phyloP scores from a whole-genome alignment of 306 rosid species.

The Casuarina cunninghamiana region DNA sequence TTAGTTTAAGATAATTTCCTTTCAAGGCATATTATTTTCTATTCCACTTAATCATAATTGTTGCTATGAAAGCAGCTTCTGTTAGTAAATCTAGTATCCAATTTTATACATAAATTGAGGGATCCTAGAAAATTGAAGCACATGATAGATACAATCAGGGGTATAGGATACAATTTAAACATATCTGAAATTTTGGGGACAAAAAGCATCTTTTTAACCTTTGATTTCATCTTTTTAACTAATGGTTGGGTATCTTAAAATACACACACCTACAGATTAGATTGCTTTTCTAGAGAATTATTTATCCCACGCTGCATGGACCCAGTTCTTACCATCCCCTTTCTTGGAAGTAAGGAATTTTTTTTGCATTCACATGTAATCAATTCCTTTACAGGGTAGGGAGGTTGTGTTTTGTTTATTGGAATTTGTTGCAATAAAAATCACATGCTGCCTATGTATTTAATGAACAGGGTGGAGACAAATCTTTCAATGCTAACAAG shows the following conservation, averaged over 20 bases:
- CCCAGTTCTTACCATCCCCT: neutral
- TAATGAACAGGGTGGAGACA: slow-evolving; percentile 32
- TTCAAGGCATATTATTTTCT: neutral
- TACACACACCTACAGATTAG: neutral
- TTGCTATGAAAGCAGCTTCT: neutral
- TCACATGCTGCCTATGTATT: neutral
- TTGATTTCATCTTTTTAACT: neutral
- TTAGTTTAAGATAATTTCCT: no score
- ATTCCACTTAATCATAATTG: neutral
- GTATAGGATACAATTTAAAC: neutral
- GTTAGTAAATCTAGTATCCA: neutral
- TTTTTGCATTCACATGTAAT: neutral
- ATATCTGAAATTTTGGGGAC: neutral
- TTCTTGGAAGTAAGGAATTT: neutral
- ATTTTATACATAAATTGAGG: neutral
- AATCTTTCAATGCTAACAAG: slow-evolving; percentile 15
- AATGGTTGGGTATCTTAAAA: neutral
- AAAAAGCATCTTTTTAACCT: neutral
- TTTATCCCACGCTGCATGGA: neutral
- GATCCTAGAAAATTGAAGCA: neutral
- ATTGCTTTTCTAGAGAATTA: neutral
- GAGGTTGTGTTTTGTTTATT: slow-evolving; percentile 6
- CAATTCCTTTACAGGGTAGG: neutral
- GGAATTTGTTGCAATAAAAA: neutral
- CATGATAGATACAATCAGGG: neutral